Base-by-base conservation (phyloP, 2,329 filamentous ascomycete genomes). In the Whalleya microplaca region DNA sequence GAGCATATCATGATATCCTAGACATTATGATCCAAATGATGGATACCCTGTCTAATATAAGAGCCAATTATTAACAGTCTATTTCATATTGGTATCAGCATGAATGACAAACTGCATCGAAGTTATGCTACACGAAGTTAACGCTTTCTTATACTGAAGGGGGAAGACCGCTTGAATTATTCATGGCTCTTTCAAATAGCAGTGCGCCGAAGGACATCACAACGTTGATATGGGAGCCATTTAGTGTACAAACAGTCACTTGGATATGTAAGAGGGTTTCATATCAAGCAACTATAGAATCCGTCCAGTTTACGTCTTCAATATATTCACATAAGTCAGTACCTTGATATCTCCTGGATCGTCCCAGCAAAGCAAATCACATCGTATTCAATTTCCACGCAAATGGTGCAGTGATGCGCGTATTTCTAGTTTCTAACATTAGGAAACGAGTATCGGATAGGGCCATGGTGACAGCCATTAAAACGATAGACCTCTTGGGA, bases 401-500 rank as follows among this genome's bases (percentile, higher is more conserved):
- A 51, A 59, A 32, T 14, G 12, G 14, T 56, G 61, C 61, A 64
- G 61, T 59, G 61, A 64, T 64, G 61, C 61, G 48, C 58, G 58
- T 50, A 41, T 56, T 20, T 64, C 61, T 64, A 64, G 59, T 62
- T 53, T 62, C 61, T 64, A 64, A 40, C 58, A 64, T 64, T 64
- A 64, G 14, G n/a, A 20, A 23, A 23, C 16, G 41, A 16, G 10
- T 12, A 37, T 16, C 32, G 32, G 32, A 37, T 37, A 37, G 32
- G 14, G 32, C 3, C 32, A 14, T 37, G 32, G 14, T 37, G 32
- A 37, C 32, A 37, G 32, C 32, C 32, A 37, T 37, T 37, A 12
- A 37, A 37, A 37, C 32, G 32, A 37, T 37, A 58, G 46, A 54
- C 48, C 27, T 51, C 58, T 51, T 52, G 49, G 21, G 43, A 54